These are phyloP conservation scores for Epipyxis sp. DNA, from an alignment of 108 stramenopile genomes.

Conservation along the genomic window DNA sequence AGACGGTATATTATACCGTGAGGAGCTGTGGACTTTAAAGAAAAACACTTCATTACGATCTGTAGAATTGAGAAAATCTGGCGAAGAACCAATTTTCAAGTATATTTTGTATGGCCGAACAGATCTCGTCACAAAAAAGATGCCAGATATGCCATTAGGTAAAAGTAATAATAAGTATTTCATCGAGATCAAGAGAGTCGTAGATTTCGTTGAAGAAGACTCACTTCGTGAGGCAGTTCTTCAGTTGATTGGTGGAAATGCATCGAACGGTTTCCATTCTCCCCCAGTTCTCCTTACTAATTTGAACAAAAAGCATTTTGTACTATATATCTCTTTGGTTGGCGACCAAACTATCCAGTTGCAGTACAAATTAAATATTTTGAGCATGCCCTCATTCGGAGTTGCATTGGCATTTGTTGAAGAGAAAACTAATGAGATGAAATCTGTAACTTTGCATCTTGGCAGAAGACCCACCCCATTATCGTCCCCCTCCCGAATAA, in stretches of 20 bases:
- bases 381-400: conserved; percentile 1
- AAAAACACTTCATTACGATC: neutral
- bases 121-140: neutral
- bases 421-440: no score
- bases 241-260: neutral
- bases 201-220: conserved; percentile 9
- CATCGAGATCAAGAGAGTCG: neutral
- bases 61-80: neutral
- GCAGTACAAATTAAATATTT: neutral
- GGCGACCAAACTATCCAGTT: neutral
- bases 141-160: neutral
- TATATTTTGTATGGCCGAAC: conserved; percentile 1
- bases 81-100: neutral
- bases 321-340: neutral
- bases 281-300: neutral
- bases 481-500: no score
- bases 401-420: neutral
- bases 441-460: no score
- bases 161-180: neutral
- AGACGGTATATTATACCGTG: no score
- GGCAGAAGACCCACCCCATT: no score
- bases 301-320: neutral
- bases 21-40: conserved; percentile 7
- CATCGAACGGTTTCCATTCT: neutral
- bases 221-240: conserved; percentile 5